Conservation (phyloP, 1,284 basidiomycete genomes). For the Rugosomyces carneus region DNA sequence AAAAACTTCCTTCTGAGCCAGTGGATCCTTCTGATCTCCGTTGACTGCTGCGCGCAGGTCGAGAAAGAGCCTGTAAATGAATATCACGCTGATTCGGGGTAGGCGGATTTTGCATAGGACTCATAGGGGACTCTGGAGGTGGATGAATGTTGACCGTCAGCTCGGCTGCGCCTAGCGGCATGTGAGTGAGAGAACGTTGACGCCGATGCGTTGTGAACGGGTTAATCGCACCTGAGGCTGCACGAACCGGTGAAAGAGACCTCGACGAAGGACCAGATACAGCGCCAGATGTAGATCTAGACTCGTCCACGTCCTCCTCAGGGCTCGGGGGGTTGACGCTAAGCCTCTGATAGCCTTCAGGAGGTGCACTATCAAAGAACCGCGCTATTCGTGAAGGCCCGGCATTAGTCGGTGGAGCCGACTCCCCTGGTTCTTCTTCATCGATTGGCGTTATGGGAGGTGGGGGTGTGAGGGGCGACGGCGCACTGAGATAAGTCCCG, state of each 20-base stretch:
- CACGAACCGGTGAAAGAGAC: conserved; percentile 43
- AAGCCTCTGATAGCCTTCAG: conserved; percentile 19
- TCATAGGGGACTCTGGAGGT: conserved; percentile 69
- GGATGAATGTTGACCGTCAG: conserved; percentile 63
- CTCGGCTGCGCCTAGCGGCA: conserved; percentile 54
- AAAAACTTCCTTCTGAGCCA: conserved; percentile 6
- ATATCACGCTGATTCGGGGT: conserved; percentile 76
- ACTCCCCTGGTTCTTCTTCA: conserved; percentile 52
- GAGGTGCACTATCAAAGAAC: conserved; percentile 11
- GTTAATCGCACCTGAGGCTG: conserved; percentile 66
- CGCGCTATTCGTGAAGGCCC: conserved; percentile 43
- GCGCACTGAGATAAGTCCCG: conserved; percentile 33
- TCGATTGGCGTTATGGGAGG: conserved; percentile 75
- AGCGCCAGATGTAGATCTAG: conserved; percentile 21
- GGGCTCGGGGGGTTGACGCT: conserved; percentile 8
- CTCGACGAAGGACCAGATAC: conserved; percentile 38
- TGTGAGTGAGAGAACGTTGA: conserved; percentile 56
- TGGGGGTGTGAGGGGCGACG: conserved; percentile 54
- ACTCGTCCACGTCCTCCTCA: conserved; percentile 13
- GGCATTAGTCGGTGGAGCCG: conserved; percentile 21
- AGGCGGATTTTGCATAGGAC: conserved; percentile 68
- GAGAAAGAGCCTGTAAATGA: conserved; percentile 61
- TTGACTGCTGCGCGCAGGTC: conserved; percentile 23
- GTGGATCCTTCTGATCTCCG: conserved; percentile 26
- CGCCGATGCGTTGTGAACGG: conserved; percentile 69